A percentile compares a stretch with the other conserved stretches of the same genome.
These are phyloP conservation scores for Kazachstania bromeliacearum DNA, from an alignment of 805 yeast genomes.

Conservation along the genomic window DNA sequence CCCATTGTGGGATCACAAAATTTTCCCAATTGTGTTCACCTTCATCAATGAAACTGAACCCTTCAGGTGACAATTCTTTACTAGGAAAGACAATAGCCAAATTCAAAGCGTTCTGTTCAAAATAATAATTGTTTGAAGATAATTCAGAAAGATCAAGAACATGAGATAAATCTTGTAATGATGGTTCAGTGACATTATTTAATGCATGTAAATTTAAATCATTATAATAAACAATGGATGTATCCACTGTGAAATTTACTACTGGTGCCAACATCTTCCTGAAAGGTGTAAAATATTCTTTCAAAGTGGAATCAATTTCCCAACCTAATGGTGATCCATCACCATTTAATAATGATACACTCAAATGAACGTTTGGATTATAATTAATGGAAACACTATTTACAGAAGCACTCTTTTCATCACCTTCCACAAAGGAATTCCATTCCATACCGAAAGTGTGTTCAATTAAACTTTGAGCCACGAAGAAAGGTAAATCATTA, in stretches of 20 bases:
- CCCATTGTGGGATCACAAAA: slow-evolving; percentile 86
- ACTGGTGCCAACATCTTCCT: slow-evolving; percentile 42
- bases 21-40: slow-evolving; percentile 17
- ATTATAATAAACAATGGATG: slow-evolving; percentile 62
- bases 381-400: slow-evolving; percentile 28
- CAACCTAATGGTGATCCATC: slow-evolving; percentile 58
- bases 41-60: slow-evolving; percentile 33
- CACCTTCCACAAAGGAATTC: too few species aligned
- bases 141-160: slow-evolving; percentile 75
- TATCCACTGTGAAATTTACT: slow-evolving; percentile 65
- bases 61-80: slow-evolving; percentile 23
- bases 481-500: slow-evolving; percentile 55
- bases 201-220: slow-evolving; percentile 29
- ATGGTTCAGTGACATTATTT: slow-evolving; percentile 26
- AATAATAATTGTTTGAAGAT: slow-evolving; percentile 42
- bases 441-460: slow-evolving; percentile 37
- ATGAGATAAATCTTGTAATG: slow-evolving; percentile 52
- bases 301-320: slow-evolving; percentile 54
- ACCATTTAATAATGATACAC: slow-evolving; percentile 66
- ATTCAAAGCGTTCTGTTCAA: slow-evolving; percentile 59
- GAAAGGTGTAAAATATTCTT: slow-evolving; percentile 46
- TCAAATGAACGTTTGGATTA: slow-evolving; percentile 61
- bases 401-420: slow-evolving; percentile 5
- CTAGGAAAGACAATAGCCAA: slow-evolving; percentile 42
- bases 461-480: slow-evolving; percentile 43